Evolutionary conservation across 1,284 basidiomycete genomes (phyloP).

Genomic region (Schizophyllum amplum): DNA sequence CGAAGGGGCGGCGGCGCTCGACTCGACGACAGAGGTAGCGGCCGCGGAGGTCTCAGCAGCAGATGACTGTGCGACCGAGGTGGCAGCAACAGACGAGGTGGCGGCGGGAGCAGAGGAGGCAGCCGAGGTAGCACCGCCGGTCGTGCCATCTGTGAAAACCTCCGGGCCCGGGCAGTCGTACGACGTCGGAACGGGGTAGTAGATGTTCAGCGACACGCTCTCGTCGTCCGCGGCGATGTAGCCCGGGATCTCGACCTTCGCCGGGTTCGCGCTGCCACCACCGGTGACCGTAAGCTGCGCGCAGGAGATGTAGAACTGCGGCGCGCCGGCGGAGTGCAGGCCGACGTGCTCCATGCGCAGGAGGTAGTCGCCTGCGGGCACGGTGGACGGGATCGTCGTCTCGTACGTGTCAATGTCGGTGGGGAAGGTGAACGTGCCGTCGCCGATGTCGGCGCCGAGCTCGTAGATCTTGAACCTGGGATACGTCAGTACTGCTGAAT

Average conservation of each 20-base stretch:
- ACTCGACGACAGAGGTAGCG: background rate
- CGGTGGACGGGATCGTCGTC: slow-evolving; percentile 36
- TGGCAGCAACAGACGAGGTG: background rate
- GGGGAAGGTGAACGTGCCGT: slow-evolving; percentile 31
- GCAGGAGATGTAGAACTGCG: slow-evolving; percentile 28
- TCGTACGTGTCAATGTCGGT: slow-evolving; percentile 29
- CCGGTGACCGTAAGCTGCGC: slow-evolving; percentile 25
- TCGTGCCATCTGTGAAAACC: background rate
- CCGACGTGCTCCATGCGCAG: slow-evolving; percentile 26
- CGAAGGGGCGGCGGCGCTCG: background rate
- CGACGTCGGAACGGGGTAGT: slow-evolving; percentile 25
- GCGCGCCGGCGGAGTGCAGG: background rate
- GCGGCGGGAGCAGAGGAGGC: background rate
- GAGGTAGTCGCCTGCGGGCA: slow-evolving; percentile 37
- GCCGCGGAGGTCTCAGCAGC: background rate
- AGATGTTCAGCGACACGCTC: slow-evolving; percentile 25
- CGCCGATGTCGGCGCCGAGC: slow-evolving; percentile 16
- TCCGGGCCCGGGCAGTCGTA: slow-evolving; percentile 18
- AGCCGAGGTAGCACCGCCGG: background rate
- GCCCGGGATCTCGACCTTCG: slow-evolving; percentile 16
- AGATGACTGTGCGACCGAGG: background rate
- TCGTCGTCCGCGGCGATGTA: slow-evolving; percentile 14
- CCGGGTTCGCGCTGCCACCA: slow-evolving; percentile 30
- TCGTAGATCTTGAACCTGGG: background rate
- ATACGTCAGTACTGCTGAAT: background rate